Conservation (phyloP, 108 stramenopile genomes). For the Nannochloropsis gaditana region DNA sequence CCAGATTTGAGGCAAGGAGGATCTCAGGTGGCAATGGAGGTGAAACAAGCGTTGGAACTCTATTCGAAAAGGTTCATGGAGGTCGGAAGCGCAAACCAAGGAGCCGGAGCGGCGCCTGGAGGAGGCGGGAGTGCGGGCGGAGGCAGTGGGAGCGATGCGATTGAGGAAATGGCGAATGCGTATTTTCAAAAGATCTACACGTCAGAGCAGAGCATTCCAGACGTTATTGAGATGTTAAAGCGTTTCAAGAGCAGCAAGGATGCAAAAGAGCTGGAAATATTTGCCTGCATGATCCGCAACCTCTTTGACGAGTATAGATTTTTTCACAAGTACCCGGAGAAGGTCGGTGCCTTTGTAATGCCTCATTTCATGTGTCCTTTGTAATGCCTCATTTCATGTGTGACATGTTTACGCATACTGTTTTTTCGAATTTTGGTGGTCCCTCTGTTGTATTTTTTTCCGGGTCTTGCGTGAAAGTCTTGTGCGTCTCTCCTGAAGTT, state of each 20-base stretch:
- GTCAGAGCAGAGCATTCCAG: conserved; percentile 80
- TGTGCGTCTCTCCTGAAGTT: not conserved
- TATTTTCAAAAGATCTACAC: conserved; percentile 98
- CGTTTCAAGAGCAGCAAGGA: conserved; percentile 86
- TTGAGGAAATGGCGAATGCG: conserved; percentile 87
- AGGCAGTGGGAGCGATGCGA: conserved; percentile 51
- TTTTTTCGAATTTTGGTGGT: not conserved
- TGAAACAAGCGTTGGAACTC: conserved; percentile 59
- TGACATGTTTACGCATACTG: not conserved
- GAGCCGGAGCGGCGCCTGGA: conserved; percentile 36
- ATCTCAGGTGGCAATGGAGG: conserved; percentile 38
- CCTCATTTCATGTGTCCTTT: not conserved
- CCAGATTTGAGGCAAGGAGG: conserved; percentile 53
- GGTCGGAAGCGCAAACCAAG: conserved; percentile 49
- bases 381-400: not conserved
- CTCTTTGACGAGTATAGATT: conserved; percentile 97
- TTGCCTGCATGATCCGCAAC: conserved; percentile 97
- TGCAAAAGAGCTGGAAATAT: conserved; percentile 88
- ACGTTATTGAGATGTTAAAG: conserved; percentile 90
- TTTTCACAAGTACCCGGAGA: conserved; percentile 96
- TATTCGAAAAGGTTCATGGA: conserved; percentile 57
- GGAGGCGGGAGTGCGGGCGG: conserved; percentile 29
- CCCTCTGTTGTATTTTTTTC: not conserved
- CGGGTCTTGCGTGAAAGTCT: not conserved
- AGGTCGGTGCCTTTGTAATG: conserved; percentile 27